phyloP scores from a whole-genome alignment of 2,329 filamentous ascomycete species.

The Curvularia spicifera region DNA sequence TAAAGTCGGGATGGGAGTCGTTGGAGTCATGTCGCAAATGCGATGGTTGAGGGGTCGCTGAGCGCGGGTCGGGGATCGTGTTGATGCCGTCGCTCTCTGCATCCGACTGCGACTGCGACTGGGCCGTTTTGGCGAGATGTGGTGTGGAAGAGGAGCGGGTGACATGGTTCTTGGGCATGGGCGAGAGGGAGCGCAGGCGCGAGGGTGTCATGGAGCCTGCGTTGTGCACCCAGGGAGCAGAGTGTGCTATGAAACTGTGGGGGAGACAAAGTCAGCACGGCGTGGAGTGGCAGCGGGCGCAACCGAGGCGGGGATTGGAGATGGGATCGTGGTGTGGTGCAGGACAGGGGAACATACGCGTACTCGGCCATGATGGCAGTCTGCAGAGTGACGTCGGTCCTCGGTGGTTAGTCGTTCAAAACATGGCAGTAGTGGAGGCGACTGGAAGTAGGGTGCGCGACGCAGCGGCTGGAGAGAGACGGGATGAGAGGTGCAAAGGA shows the following conservation, averaged over 20 bases:
- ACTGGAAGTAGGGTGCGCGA: background rate
- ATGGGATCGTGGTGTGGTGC: background rate
- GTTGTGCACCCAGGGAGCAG: constrained; percentile 44
- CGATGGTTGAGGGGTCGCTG: constrained; percentile 47
- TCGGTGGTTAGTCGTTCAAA: constrained; percentile 5
- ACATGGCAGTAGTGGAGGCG: constrained; percentile 19
- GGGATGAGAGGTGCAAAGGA: constrained; percentile 39
- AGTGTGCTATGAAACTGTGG: constrained; percentile 41
- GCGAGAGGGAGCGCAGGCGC: constrained; percentile 46
- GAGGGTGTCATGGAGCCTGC: constrained; percentile 46
- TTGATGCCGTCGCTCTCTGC: constrained; percentile 66
- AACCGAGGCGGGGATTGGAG: too few species aligned
- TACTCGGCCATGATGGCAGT: constrained; percentile 32
- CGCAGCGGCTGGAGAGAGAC: constrained; percentile 1
- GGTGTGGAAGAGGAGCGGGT: constrained; percentile 49
- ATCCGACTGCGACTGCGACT: constrained; percentile 49
- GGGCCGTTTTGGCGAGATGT: constrained; percentile 41
- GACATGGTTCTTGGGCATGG: constrained; percentile 47
- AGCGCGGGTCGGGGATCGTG: constrained; percentile 66
- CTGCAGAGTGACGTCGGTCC: constrained; percentile 9
- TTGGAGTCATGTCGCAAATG: constrained; percentile 52
- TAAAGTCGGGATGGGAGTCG: constrained; percentile 66
- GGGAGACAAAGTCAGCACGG: constrained; percentile 21
- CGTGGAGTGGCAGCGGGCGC: background rate
- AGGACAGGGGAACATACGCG: constrained; percentile 25